phyloP scores from a whole-genome alignment of 1,139 yeast genomes.

The Geotrichum klebahnii region DNA sequence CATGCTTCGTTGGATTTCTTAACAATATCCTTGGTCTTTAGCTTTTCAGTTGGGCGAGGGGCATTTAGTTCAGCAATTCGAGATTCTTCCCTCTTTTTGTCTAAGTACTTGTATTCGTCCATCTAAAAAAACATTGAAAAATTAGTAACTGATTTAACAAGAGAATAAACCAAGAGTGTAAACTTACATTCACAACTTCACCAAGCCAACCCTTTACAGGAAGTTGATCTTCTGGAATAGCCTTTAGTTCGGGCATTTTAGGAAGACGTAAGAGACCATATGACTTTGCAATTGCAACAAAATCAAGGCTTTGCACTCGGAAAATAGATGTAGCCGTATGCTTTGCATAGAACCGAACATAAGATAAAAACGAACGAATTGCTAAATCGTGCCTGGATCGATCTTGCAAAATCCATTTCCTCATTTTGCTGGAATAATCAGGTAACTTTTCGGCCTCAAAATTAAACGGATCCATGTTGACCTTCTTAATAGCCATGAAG shows the following conservation, averaged over 20 bases:
- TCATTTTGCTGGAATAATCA: slow-evolving; percentile 35
- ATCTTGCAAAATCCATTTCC: slow-evolving; percentile 63
- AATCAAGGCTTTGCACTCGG: slow-evolving; percentile 66
- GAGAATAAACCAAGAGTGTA: neutral
- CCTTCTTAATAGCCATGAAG: slow-evolving; percentile 72
- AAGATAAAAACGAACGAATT: slow-evolving; percentile 76
- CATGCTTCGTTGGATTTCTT: slow-evolving; percentile 60
- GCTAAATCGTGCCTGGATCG: slow-evolving; percentile 78
- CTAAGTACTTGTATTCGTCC: slow-evolving; percentile 62
- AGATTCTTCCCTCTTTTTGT: slow-evolving; percentile 57
- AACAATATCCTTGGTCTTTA: slow-evolving; percentile 24
- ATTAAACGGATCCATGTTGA: slow-evolving; percentile 47
- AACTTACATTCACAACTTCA: slow-evolving; percentile 44
- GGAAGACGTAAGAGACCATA: slow-evolving; percentile 84
- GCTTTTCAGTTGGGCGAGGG: slow-evolving; percentile 14
- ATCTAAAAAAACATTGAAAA: too few relatives aligned
- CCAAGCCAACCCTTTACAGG: slow-evolving; percentile 67
- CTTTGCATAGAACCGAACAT: slow-evolving; percentile 75
- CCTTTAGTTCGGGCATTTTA: slow-evolving; percentile 83
- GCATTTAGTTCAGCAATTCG: slow-evolving; percentile 55
- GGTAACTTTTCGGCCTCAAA: slow-evolving; percentile 22
- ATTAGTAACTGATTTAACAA: slow-evolving; percentile 7
- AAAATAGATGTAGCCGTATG: slow-evolving; percentile 91
- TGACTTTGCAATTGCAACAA: slow-evolving; percentile 64
- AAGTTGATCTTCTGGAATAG: slow-evolving; percentile 44